phyloP scores from a whole-genome alignment of 2,329 filamentous ascomycete species.

The Knoxdaviesia capensis region DNA sequence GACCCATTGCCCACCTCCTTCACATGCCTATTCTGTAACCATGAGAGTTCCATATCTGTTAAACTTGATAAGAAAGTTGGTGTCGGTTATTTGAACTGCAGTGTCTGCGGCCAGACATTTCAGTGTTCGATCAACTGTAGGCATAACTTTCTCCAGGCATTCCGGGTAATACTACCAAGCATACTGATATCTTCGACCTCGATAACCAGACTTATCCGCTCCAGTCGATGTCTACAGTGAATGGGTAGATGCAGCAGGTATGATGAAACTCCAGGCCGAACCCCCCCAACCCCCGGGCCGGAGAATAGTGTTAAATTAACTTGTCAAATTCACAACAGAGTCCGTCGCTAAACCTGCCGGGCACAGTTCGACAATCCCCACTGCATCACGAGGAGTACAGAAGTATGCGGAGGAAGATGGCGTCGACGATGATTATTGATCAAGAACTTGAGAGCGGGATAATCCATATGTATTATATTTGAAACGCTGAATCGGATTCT shows the following conservation, averaged over 20 bases:
- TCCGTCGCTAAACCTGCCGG: no score
- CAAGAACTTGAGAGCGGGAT: no score
- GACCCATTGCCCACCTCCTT: slow-evolving; percentile 68
- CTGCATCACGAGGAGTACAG: no score
- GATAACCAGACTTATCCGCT: slow-evolving; percentile 53
- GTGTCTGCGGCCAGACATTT: slow-evolving; percentile 83
- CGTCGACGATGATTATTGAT: no score
- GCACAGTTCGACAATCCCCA: no score
- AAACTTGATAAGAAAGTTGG: slow-evolving; percentile 88
- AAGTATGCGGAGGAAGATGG: no score
- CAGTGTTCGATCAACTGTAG: slow-evolving; percentile 84
- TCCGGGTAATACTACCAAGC: no score
- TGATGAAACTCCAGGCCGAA: slow-evolving; percentile 4
- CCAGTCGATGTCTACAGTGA: slow-evolving; percentile 93
- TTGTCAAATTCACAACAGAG: no score
- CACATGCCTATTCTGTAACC: slow-evolving; percentile 95
- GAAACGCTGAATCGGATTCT: no score
- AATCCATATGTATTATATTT: no score
- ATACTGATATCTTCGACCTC: neutral
- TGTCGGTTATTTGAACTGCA: slow-evolving; percentile 70
- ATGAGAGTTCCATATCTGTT: slow-evolving; percentile 79
- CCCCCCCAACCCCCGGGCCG: no score
- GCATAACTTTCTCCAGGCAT: slow-evolving; percentile 9
- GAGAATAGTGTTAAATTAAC: no score
- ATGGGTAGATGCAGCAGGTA: slow-evolving; percentile 78